Conservation (phyloP, 1,284 basidiomycete genomes). For the Puccinia hordei region DNA sequence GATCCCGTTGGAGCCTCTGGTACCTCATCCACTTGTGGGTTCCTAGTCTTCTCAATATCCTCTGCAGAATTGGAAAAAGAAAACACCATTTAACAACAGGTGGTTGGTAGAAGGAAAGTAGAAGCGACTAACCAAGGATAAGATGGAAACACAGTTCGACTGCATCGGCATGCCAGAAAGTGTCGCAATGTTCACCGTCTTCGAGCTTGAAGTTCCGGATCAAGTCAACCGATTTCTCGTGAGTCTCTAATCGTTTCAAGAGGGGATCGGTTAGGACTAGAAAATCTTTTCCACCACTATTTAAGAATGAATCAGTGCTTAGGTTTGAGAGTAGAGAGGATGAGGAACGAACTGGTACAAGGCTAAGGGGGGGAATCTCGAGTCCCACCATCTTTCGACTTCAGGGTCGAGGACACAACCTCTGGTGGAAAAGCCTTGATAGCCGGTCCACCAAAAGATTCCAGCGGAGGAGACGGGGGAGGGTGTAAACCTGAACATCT, state of each 20-base stretch:
- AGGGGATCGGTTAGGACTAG: constrained; percentile 64
- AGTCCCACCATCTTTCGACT: constrained; percentile 65
- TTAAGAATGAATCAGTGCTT: neutral
- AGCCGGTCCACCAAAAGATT: constrained; percentile 65
- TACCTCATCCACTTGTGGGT: neutral
- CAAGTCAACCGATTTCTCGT: constrained; percentile 64
- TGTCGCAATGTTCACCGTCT: constrained; percentile 60
- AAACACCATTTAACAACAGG: too few relatives aligned
- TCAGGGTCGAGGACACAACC: constrained; percentile 66
- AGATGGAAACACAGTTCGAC: constrained; percentile 45
- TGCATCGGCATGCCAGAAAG: constrained; percentile 56
- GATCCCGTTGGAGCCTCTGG: neutral
- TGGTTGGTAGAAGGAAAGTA: neutral
- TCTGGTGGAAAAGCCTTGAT: constrained; percentile 66
- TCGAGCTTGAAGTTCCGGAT: constrained; percentile 65
- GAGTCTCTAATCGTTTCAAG: constrained; percentile 62
- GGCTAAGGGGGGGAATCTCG: constrained; percentile 66
- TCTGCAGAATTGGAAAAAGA: constrained; percentile 51
- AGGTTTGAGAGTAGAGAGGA: neutral
- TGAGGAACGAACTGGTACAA: constrained; percentile 62
- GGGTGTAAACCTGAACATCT: constrained; percentile 70
- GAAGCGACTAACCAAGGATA: constrained; percentile 35
- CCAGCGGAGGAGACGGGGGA: constrained; percentile 63
- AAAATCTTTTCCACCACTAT: constrained; percentile 62
- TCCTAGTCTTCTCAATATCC: constrained; percentile 40